Evolutionary conservation across 257 asterid species (phyloP).

Genomic region (Linaria vulgaris): DNA sequence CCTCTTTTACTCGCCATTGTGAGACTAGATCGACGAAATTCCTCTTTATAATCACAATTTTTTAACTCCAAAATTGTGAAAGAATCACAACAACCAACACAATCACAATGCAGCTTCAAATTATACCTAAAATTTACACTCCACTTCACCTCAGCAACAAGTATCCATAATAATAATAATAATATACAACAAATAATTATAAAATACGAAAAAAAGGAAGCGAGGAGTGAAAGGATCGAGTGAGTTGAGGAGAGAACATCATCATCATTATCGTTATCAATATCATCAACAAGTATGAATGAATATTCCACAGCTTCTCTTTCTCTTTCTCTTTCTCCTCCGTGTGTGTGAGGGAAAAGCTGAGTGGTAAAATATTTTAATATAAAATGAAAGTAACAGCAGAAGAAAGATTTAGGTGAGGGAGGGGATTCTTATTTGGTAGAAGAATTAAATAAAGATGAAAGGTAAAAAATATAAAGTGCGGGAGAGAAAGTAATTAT

Average conservation of each 20-base stretch:
- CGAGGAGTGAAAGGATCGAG: conserved; percentile 22
- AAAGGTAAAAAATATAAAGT: not conserved
- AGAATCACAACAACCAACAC: not conserved
- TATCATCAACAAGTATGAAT: conserved; percentile 30
- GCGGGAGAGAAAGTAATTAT: not conserved
- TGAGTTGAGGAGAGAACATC: conserved; percentile 33
- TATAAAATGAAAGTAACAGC: not conserved
- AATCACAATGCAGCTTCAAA: conserved; percentile 18
- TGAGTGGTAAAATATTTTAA: not conserved
- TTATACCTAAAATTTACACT: conserved; percentile 22
- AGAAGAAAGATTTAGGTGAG: conserved; percentile 17
- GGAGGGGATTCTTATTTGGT: too few species aligned
- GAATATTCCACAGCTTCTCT: conserved; percentile 22
- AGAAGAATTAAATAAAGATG: conserved; percentile 1
- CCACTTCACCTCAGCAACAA: conserved; percentile 33
- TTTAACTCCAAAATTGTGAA: conserved; percentile 17
- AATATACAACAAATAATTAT: conserved; percentile 10
- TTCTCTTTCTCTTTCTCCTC: conserved; percentile 21
- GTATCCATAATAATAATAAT: not conserved
- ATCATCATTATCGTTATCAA: conserved; percentile 37
- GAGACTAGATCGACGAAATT: too few species aligned
- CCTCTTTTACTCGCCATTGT: conserved; percentile 74
- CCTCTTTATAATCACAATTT: not conserved
- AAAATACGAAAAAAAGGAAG: not conserved
- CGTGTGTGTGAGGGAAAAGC: not conserved